phyloP scores from a whole-genome alignment of 768 basidiomycete species.

The Pisolithus microcarpus region DNA sequence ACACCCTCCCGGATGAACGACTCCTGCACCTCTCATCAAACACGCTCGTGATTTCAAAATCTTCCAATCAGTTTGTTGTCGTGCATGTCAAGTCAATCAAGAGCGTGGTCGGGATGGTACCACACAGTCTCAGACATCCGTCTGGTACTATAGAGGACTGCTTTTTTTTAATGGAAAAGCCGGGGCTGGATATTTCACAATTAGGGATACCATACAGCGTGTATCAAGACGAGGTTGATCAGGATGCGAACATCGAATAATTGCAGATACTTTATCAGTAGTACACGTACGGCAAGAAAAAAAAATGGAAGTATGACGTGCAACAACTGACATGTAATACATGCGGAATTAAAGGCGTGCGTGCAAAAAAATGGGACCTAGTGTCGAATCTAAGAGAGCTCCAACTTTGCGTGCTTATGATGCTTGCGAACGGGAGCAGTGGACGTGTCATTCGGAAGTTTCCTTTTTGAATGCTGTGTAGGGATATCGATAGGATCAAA shows the following conservation, averaged over 20 bases:
- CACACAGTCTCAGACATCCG: neutral
- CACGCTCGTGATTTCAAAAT: neutral
- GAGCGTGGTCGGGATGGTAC: neutral
- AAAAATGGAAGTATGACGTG: too few species aligned
- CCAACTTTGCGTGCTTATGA: neutral
- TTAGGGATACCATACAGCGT: too few species aligned
- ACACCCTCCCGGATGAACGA: neutral
- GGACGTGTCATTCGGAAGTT: neutral
- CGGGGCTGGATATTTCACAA: too few species aligned
- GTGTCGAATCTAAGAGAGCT: neutral
- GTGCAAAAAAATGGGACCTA: neutral
- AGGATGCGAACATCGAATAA: too few species aligned
- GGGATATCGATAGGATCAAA: neutral
- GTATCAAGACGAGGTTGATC: too few species aligned
- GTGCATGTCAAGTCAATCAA: neutral
- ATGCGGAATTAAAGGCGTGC: too few species aligned
- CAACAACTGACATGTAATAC: too few species aligned
- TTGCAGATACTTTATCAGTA: too few species aligned
- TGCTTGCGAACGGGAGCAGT: neutral
- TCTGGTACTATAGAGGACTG: neutral
- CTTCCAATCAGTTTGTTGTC: neutral
- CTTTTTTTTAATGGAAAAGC: neutral
- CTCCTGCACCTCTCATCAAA: neutral
- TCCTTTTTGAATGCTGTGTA: neutral
- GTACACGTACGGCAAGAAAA: neutral